Evolutionary conservation across 2,329 filamentous ascomycete genomes (phyloP), one percentile per base, ranked within the genome.

Genomic region (Pseudogymnoascus sp.): DNA sequence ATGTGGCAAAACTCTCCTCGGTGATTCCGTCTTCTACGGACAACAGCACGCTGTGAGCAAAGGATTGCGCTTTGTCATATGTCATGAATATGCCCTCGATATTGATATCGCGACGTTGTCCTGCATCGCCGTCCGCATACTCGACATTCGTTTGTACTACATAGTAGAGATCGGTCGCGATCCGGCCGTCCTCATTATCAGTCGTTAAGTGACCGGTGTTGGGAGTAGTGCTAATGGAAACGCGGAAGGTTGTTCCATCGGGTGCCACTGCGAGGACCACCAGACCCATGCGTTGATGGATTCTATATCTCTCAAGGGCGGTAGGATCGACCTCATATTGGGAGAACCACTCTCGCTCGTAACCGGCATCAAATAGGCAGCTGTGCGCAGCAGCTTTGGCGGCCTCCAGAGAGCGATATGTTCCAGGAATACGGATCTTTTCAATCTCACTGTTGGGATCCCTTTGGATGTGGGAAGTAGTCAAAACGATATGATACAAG

Each of bases 1-100:
- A 77, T 68, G 77, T 70, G 0, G 66, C 74, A 64, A 71, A 78
- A 36, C 73, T 72, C 21, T 73, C 72, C 68, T 74, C 74, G 14
- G 64, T 71, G 36, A 73, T 69, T 50, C 67, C 69, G 3, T 65
- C 65, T 7, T 71, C 67, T 2, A 67, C 65, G 6, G 64, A 65
- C 3, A 73, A 69, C 6, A 80, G 71, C 4, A 69, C 67, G 14
- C 61, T 62, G 21, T 70, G 68, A 0, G 78, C 78, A 0, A 75
- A 76, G 1, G 67, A 65, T 8, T 71, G 59, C 0, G 78, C 78
- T 21, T 74, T 71, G 2, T 65, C 66, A 0, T 73, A 72, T 18
- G 70, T 71, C 11, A 71, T 60, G 63, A 75, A 79, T 7, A 71
- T 71, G 25, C 77, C 78, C 65, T 76, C 71, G 46, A 81, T 75